phyloP scores from a whole-genome alignment of 306 rosid genomes.

The Bauhinia variegata region DNA sequence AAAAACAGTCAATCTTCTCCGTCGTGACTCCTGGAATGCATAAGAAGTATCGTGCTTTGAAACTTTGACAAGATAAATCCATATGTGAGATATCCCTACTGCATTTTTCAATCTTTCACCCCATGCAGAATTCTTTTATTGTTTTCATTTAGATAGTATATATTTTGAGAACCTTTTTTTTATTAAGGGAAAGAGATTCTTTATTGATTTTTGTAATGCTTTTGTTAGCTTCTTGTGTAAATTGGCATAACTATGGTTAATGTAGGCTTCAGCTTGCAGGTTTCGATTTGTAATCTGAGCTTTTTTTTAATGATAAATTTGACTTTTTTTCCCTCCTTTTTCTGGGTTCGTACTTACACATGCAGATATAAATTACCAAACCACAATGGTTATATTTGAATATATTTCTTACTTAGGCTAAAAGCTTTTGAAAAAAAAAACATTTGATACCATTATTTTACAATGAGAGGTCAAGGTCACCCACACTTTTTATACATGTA shows the following conservation, averaged over 20 bases:
- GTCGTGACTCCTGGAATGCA: constrained; percentile 51
- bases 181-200: constrained; percentile 3
- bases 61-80: constrained; percentile 46
- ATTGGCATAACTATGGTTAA: background rate
- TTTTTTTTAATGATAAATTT: too few relatives aligned
- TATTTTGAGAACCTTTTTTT: constrained; percentile 28
- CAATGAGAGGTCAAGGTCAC: too few relatives aligned
- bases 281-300: too few relatives aligned
- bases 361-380: too few relatives aligned
- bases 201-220: background rate
- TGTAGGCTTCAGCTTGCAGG: too few relatives aligned
- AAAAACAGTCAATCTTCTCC: constrained; percentile 69
- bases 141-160: constrained; percentile 29
- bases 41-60: constrained; percentile 58
- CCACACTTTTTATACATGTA: too few relatives aligned
- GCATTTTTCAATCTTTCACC: background rate
- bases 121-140: constrained; percentile 20
- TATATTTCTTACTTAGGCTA: too few relatives aligned
- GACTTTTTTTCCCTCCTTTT: too few relatives aligned
- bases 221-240: background rate
- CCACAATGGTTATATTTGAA: too few relatives aligned
- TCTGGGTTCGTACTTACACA: too few relatives aligned
- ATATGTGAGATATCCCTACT: constrained; percentile 38
- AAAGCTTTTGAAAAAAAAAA: too few relatives aligned
- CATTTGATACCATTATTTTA: too few relatives aligned